Percentiles rank a stretch among this genome's conserved stretches.
Evolutionary conservation across 2,329 filamentous ascomycete species (phyloP).

Genomic region (Fusarium newnesense): DNA sequence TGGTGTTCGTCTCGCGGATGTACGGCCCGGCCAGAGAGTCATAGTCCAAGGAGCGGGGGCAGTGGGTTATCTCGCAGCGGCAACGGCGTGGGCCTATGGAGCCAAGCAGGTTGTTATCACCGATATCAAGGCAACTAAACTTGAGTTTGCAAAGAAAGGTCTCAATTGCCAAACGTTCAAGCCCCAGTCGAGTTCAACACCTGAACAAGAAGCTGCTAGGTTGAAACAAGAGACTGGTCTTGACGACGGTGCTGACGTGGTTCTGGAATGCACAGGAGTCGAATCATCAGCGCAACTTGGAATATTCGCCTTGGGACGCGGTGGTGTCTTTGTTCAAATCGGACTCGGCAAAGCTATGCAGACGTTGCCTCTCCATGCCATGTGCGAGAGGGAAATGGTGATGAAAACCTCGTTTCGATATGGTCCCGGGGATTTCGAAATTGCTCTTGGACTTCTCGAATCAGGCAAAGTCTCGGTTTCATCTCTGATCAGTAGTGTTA

Average conservation of each 20-base stretch:
- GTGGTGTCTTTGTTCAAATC: slow-evolving; percentile 30
- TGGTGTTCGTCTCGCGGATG: slow-evolving; percentile 76
- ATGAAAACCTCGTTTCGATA: slow-evolving; percentile 90
- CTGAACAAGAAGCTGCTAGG: slow-evolving; percentile 21
- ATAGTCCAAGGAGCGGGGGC: slow-evolving; percentile 89
- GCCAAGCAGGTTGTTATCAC: slow-evolving; percentile 64
- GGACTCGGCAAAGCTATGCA: slow-evolving; percentile 34
- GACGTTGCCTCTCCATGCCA: slow-evolving; percentile 72
- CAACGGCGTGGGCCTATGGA: slow-evolving; percentile 84
- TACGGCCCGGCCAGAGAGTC: slow-evolving; percentile 80
- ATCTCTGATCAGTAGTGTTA: slow-evolving; percentile 78
- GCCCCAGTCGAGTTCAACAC: not conserved
- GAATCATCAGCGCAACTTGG: slow-evolving; percentile 29
- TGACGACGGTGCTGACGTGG: slow-evolving; percentile 78
- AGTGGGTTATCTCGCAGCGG: slow-evolving; percentile 86
- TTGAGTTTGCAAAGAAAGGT: slow-evolving; percentile 27
- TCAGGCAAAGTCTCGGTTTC: slow-evolving; percentile 80
- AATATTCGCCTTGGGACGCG: slow-evolving; percentile 5
- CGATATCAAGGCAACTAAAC: slow-evolving; percentile 32
- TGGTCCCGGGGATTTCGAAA: slow-evolving; percentile 84
- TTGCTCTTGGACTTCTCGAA: slow-evolving; percentile 80
- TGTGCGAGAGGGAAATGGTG: slow-evolving; percentile 88
- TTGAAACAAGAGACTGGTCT: slow-evolving; percentile 6
- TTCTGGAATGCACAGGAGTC: slow-evolving; percentile 36
- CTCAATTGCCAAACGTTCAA: slow-evolving; percentile 13